These are phyloP conservation scores for Phytophthora syringae DNA, from an alignment of 352 stramenopile genomes.

Conservation along the genomic window DNA sequence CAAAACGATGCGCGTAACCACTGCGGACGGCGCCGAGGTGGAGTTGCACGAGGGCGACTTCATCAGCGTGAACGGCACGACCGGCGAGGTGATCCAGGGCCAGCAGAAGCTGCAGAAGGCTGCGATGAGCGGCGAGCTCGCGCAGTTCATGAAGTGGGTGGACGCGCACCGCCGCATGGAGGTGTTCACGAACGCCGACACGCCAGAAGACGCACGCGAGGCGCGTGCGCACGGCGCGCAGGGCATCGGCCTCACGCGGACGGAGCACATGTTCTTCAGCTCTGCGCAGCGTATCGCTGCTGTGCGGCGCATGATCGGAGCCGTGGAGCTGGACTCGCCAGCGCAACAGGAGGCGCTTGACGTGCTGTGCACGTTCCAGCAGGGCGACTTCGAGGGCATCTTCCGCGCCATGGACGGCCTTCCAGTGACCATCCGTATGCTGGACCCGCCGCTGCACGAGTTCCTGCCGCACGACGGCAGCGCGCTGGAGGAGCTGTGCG, in stretches of 20 bases:
- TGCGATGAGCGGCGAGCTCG: constrained; percentile 25
- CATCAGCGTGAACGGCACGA: constrained; percentile 33
- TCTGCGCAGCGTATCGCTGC: constrained; percentile 24
- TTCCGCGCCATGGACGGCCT: constrained; percentile 32
- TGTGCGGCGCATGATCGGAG: constrained; percentile 33
- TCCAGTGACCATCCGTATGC: constrained; percentile 29
- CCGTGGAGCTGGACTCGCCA: constrained; percentile 32
- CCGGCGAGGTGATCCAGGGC: constrained; percentile 33
- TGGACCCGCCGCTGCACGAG: constrained; percentile 30
- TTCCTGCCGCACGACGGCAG: constrained; percentile 32
- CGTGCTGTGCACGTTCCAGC: constrained; percentile 29
- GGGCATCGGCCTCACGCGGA: constrained; percentile 32
- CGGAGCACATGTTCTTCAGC: constrained; percentile 38
- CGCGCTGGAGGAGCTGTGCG: constrained; percentile 30
- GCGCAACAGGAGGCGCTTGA: constrained; percentile 28
- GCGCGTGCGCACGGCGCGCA: constrained; percentile 24
- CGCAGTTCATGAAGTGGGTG: constrained; percentile 36
- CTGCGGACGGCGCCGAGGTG: constrained; percentile 14
- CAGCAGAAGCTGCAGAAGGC: constrained; percentile 28
- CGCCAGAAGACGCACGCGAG: constrained; percentile 27
- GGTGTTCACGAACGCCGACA: constrained; percentile 35
- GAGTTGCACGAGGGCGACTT: constrained; percentile 25
- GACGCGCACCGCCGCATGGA: constrained; percentile 35
- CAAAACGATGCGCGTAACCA: constrained; percentile 28
- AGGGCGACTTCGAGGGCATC: constrained; percentile 33